Evolutionary conservation across 768 basidiomycete species (phyloP).

Genomic region (Mycena vulgaris): DNA sequence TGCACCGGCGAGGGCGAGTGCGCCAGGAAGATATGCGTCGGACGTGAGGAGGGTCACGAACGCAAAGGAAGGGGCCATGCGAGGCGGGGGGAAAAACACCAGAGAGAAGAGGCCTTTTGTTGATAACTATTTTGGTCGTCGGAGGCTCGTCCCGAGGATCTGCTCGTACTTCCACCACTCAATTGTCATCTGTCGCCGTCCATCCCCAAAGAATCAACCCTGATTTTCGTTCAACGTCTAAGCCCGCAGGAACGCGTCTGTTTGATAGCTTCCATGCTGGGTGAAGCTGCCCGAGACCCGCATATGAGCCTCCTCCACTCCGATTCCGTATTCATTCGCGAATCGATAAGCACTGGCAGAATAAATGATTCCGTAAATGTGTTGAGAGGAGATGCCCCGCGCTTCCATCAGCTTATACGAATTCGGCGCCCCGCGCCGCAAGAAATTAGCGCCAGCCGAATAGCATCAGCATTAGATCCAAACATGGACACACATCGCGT

Average conservation of each 20-base stretch:
- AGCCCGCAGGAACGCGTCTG: neutral
- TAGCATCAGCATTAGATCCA: neutral
- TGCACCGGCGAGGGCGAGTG: conserved; percentile 88
- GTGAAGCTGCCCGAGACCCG: too few species aligned
- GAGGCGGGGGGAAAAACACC: neutral
- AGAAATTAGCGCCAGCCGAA: too few species aligned
- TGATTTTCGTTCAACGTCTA: conserved; percentile 1
- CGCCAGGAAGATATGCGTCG: conserved; percentile 93
- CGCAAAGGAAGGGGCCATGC: conserved; percentile 79
- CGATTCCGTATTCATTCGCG: too few species aligned
- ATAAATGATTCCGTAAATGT: too few species aligned
- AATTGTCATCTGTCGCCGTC: neutral
- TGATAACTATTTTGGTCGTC: neutral
- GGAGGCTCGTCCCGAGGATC: too few species aligned
- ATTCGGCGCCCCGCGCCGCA: too few species aligned
- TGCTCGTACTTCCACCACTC: neutral
- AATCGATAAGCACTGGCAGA: too few species aligned
- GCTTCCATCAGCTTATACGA: too few species aligned
- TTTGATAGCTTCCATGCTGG: neutral
- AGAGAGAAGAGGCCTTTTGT: neutral
- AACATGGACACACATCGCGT: conserved; percentile 21
- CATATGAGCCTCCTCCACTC: too few species aligned
- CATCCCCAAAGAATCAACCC: too few species aligned
- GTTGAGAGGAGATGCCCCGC: too few species aligned
- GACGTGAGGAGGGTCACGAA: conserved; percentile 95